Base-by-base conservation (phyloP, 768 basidiomycete genomes). In the Neoboletus magnificus region DNA sequence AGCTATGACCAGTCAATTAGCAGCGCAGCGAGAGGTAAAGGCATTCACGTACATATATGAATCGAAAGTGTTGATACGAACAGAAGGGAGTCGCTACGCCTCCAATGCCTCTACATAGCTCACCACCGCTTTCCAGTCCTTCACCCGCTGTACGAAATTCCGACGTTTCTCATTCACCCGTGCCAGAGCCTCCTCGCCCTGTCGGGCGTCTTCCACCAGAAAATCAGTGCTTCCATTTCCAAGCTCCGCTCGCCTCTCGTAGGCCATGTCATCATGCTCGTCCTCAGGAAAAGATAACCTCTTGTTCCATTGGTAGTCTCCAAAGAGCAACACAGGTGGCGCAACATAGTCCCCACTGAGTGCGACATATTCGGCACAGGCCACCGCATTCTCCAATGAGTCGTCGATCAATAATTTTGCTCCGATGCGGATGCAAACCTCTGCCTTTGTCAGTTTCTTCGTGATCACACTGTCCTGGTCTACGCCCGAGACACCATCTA, bases 331-430 rank as follows among this genome's bases (percentile, higher is more conserved):
- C 30, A 87, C 84, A 3, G 77, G 81, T 15, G 79, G 80, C n/a
- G 76, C 74, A 25, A 47, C 44, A 48, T 45, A 37, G 9, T 49
- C 52, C 18, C 37, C 64, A 5, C 40, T 56, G n/a, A 49, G 49
- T 23, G 65, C 44, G 22, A 54, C 37, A 52, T 73, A 41, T 32
- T 66, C 76, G 0, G 76, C 78, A 58, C 84, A 85, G 54, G 82
- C 77, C 27, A 87, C 59, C 36, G 86, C 87, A 68, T 92, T 91
- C 69, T 92, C 90, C 40, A 85, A 64, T 7, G 89, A 90, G 72
- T 93, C 91, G 69, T 93, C 91, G 55, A 93, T 83, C 50, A 93
- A 73, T 37, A 91, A 66, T 39, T 77, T 76, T 12, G 89, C 86
- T 16, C 78, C 78, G 18, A 91, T 71, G 55, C 81, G 76, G 33